Evolutionary conservation across 2,329 filamentous ascomycete genomes (phyloP).

Genomic region (Stachybotrys elegans): DNA sequence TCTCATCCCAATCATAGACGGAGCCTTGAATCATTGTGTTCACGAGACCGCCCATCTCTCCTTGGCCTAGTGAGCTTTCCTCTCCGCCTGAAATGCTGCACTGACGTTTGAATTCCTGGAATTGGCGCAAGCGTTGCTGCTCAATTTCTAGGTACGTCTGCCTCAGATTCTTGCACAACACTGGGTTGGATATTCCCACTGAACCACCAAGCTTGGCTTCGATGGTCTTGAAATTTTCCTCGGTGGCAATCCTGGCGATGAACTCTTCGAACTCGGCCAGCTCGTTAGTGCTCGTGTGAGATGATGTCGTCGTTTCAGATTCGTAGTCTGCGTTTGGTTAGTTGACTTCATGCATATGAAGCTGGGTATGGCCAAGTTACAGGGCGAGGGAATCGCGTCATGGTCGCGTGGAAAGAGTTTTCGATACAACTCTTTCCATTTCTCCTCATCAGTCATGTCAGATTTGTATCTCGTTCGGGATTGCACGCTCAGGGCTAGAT

Average conservation of each 20-base stretch:
- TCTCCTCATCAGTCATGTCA: background rate
- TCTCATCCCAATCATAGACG: no score
- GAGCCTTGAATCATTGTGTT: no score
- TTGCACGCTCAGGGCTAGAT: background rate
- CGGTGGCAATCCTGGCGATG: no score
- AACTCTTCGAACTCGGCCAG: background rate
- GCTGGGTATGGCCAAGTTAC: background rate
- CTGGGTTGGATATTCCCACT: background rate
- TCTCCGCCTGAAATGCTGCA: no score
- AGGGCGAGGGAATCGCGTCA: background rate
- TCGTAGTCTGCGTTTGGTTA: background rate
- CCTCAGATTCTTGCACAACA: background rate
- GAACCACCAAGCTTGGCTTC: background rate
- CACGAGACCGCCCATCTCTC: no score
- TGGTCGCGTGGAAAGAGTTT: background rate
- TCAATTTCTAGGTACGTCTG: background rate
- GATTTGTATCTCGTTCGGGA: background rate
- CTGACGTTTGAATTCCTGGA: background rate
- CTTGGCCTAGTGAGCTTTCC: no score
- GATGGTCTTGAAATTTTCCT: background rate
- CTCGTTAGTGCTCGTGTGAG: background rate
- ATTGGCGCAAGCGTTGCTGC: background rate
- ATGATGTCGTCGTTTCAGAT: background rate
- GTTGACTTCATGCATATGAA: no score
- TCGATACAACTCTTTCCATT: background rate